Evolutionary conservation across 2,329 filamentous ascomycete species (phyloP).

Genomic region (Fusarium mangiferae): DNA sequence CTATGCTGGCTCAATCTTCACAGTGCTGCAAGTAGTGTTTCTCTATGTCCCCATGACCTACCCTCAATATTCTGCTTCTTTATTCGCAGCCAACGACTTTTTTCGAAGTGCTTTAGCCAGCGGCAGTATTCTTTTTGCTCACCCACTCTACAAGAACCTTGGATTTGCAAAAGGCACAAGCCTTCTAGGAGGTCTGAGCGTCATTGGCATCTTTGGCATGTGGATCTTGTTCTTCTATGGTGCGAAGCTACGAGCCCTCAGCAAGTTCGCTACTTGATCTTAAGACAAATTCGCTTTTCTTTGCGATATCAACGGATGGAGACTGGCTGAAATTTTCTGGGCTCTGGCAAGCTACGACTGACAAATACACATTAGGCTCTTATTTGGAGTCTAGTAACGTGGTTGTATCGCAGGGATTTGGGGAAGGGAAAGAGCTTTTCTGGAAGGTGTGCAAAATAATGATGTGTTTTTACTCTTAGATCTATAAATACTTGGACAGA

Average conservation of each 20-base stretch:
- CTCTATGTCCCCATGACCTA: background rate
- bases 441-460: no score
- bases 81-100: background rate
- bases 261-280: conserved; percentile 60
- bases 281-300: fast-evolving
- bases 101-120: background rate
- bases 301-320: background rate
- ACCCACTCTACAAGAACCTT: background rate
- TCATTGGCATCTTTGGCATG: conserved; percentile 66
- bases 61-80: background rate
- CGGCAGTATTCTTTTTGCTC: background rate
- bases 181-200: conserved; percentile 61
- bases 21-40: background rate
- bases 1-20: conserved; percentile 51
- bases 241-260: conserved; percentile 62
- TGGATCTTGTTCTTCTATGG: conserved; percentile 68
- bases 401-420: fast-evolving
- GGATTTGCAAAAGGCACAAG: background rate
- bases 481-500: no score
- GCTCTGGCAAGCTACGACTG: no score
- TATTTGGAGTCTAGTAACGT: no score
- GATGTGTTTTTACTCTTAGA: no score
- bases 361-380: no score
- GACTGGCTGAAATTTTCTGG: no score
- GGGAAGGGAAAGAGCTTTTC: no score